These are phyloP conservation scores for Phytophthora fragariaefolia DNA, from an alignment of 352 stramenopile species.

Conservation along the genomic window DNA sequence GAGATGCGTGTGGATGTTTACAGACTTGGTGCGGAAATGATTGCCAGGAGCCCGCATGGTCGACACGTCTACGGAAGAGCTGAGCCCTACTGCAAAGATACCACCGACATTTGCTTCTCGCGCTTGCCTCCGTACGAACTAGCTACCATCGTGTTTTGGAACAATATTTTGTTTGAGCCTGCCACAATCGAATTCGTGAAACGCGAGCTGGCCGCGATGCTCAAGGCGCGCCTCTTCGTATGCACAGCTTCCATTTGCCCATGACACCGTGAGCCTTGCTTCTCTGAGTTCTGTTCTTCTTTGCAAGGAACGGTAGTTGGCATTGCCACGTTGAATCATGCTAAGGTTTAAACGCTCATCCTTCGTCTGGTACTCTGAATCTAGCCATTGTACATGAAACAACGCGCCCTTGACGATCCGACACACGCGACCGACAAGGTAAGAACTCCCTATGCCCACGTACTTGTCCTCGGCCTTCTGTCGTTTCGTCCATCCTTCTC, in stretches of 20 bases:
- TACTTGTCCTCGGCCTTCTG: neutral
- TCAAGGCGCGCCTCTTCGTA: too few species aligned
- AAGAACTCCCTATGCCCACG: constrained; percentile 4
- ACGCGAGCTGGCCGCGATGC: too few species aligned
- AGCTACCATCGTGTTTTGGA: constrained; percentile 13
- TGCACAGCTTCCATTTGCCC: too few species aligned
- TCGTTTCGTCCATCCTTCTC: constrained; percentile 11
- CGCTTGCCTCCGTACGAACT: neutral
- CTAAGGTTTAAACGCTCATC: neutral
- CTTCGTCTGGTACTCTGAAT: constrained; percentile 13
- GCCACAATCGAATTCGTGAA: too few species aligned
- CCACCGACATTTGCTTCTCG: too few species aligned
- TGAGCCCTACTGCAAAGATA: too few species aligned
- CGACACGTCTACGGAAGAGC: too few species aligned
- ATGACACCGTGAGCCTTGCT: too few species aligned
- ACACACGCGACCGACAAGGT: neutral
- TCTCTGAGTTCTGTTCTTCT: too few species aligned
- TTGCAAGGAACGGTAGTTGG: constrained; percentile 13
- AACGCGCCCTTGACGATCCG: neutral
- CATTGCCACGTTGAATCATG: neutral
- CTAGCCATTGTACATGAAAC: constrained; percentile 21
- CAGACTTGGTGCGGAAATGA: neutral
- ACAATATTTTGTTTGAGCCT: constrained; percentile 1
- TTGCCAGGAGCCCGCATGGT: neutral
- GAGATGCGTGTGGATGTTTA: neutral